Evolutionary conservation across 345 rosid species (phyloP), one percentile per base, ranked within the genome.

Genomic region (Citrus australasica): DNA sequence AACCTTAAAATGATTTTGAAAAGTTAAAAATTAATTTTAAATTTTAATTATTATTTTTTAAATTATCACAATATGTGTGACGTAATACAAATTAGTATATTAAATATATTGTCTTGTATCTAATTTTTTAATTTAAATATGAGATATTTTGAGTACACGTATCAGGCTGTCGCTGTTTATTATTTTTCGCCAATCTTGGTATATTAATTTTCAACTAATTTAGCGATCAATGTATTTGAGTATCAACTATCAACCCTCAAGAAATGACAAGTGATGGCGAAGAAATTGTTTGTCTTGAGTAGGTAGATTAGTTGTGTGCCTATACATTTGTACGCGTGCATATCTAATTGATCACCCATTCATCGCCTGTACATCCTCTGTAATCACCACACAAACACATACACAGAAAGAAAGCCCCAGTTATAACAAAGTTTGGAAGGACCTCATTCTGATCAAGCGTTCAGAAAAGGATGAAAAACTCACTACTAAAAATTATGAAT

Each of bases 21-120:
- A 42, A 42, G 4, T 46, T 0, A 3, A 46, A 46, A 46, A 11
- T 0, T 46, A 46, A 11, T 46, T 46, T 46, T 46, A 3, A 42
- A 9, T 10, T 42, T 46, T 46, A 46, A 2, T 13, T 9, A 42
- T 0, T 3, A n/a, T n/a, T 42, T 42, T 42, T 10, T 0, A 42
- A 42, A 7, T 38, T 38, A 7, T 38, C 9, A 38, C 7, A 38
- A 38, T 38, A 38, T 8, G 9, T 37, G 9, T 37, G 7, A 37
- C 0, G 8, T 0, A 35, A 35, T 35, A 0, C 1, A 42, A 58
- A 4, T 58, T 3, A 21, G 3, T 58, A 58, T n/a, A 61, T 61
- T 25, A 0, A 24, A 4, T 62, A 21, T 2, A 42, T 10, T 4
- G 1, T 1, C 0, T 42, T 0, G 5, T 10, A 4, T 1, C 0